Evolutionary conservation across 768 basidiomycete species (phyloP).

Genomic region (Melanogaster broomeanus): DNA sequence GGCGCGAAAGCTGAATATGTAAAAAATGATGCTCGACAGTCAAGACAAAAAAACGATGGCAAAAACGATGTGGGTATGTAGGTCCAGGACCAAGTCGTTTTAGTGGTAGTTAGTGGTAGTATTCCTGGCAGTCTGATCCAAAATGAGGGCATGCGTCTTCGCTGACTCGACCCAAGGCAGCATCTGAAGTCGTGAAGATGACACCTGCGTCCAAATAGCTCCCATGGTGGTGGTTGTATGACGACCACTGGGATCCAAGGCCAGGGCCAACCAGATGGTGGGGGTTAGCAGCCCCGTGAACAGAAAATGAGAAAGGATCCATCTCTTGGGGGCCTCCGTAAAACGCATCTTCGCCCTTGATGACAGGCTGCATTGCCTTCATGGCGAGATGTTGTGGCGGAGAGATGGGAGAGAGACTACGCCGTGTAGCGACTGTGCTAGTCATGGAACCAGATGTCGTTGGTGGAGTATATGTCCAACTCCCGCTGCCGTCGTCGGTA

Average conservation of each 20-base stretch:
- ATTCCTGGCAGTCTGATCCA: slow-evolving; percentile 42
- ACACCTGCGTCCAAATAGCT: slow-evolving; percentile 31
- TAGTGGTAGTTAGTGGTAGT: slow-evolving; percentile 36
- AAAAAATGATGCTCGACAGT: too few relatives aligned
- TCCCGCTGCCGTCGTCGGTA: slow-evolving; percentile 49
- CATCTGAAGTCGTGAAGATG: slow-evolving; percentile 31
- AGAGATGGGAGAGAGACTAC: slow-evolving; percentile 33
- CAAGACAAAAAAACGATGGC: too few relatives aligned
- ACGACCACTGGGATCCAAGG: slow-evolving; percentile 20
- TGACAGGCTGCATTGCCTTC: slow-evolving; percentile 4
- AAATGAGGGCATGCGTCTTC: slow-evolving; percentile 46
- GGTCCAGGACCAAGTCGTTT: not conserved
- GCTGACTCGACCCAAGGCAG: slow-evolving; percentile 33
- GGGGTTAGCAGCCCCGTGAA: slow-evolving; percentile 14
- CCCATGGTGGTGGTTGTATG: slow-evolving; percentile 27
- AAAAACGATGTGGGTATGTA: not conserved
- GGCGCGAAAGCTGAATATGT: too few relatives aligned
- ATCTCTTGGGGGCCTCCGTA: slow-evolving; percentile 45
- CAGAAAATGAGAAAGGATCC: slow-evolving; percentile 54
- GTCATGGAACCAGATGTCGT: slow-evolving; percentile 54
- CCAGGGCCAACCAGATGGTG: slow-evolving; percentile 15
- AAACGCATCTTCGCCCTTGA: slow-evolving; percentile 44
- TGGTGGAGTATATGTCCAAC: slow-evolving; percentile 65
- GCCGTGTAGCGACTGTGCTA: slow-evolving; percentile 45
- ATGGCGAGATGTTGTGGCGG: slow-evolving; percentile 13